These are phyloP conservation scores for Pholiota conissans DNA, from an alignment of 768 basidiomycete genomes.

Conservation along the genomic window DNA sequence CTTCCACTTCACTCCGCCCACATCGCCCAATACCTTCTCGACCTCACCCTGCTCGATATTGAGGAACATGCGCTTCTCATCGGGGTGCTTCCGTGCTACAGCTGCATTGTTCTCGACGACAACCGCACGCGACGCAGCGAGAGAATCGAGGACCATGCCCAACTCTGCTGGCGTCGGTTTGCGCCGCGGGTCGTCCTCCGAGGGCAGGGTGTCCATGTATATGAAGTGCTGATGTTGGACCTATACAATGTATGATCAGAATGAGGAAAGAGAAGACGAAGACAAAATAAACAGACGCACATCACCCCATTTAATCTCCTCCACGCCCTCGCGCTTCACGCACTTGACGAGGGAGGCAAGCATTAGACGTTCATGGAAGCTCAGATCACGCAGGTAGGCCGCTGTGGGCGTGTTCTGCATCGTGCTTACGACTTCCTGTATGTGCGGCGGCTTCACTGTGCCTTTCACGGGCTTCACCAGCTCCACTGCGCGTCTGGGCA, in stretches of 20 bases:
- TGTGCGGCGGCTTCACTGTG: constrained; percentile 67
- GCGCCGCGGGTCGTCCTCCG: constrained; percentile 54
- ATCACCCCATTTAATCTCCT: constrained; percentile 85
- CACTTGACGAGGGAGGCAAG: constrained; percentile 82
- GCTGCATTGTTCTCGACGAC: constrained; percentile 65
- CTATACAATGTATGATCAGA: too few relatives aligned
- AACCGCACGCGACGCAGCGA: constrained; percentile 77
- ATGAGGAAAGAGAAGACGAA: not conserved
- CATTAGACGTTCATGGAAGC: constrained; percentile 88
- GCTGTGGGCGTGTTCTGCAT: constrained; percentile 94
- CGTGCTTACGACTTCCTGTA: constrained; percentile 74
- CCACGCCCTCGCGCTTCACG: constrained; percentile 79
- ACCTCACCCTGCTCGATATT: constrained; percentile 85
- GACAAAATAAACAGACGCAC: constrained; percentile 35
- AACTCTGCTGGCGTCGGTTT: constrained; percentile 67
- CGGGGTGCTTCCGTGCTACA: constrained; percentile 52
- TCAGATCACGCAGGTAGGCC: constrained; percentile 77
- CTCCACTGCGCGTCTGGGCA: constrained; percentile 76
- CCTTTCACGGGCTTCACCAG: constrained; percentile 53
- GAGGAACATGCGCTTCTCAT: constrained; percentile 73
- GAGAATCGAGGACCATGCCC: constrained; percentile 65
- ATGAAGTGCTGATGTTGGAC: constrained; percentile 75
- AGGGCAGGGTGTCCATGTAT: constrained; percentile 64
- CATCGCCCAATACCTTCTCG: constrained; percentile 80
- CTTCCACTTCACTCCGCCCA: constrained; percentile 72